Conservation (phyloP, 768 basidiomycete species). For the Podaxis carcinomalis region DNA sequence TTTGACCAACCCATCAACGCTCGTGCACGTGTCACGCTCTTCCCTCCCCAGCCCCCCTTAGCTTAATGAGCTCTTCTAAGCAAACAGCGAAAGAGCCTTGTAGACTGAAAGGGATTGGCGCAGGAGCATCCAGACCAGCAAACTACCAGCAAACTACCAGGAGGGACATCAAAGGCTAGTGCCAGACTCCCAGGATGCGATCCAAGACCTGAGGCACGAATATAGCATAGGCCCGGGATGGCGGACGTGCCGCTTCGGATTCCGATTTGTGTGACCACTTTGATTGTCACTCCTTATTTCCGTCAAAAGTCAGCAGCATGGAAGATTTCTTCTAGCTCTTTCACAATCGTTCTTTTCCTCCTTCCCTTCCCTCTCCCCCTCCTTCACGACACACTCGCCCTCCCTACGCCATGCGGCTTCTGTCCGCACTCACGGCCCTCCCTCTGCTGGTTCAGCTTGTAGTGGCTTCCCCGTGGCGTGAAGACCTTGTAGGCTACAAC, state of each 20-base stretch:
- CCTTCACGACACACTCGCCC: neutral
- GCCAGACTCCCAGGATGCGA: neutral
- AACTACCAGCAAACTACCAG: neutral
- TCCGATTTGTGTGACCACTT: conserved; percentile 1
- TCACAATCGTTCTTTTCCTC: neutral
- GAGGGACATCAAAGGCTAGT: neutral
- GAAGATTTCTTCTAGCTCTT: neutral
- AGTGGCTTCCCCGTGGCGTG: conserved; percentile 61
- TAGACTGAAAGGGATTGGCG: neutral
- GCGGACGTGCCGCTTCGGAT: neutral
- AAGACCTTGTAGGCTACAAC: conserved; percentile 68
- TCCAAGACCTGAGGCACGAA: neutral
- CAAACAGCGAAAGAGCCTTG: neutral
- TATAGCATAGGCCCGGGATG: neutral
- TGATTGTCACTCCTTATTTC: conserved; percentile 10
- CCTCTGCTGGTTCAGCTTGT: conserved; percentile 33
- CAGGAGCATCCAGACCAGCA: neutral
- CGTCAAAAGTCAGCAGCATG: conserved; percentile 7
- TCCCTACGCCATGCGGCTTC: conserved; percentile 39
- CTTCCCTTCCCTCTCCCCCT: conserved; percentile 3
- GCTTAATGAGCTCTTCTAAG: too few relatives aligned
- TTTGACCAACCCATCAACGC: too few relatives aligned
- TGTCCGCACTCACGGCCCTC: conserved; percentile 37
- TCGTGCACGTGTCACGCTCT: too few relatives aligned
- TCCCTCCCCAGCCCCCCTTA: too few relatives aligned